phyloP scores from a whole-genome alignment of 1,284 basidiomycete genomes.

The Cryptococcus depauperatus region DNA sequence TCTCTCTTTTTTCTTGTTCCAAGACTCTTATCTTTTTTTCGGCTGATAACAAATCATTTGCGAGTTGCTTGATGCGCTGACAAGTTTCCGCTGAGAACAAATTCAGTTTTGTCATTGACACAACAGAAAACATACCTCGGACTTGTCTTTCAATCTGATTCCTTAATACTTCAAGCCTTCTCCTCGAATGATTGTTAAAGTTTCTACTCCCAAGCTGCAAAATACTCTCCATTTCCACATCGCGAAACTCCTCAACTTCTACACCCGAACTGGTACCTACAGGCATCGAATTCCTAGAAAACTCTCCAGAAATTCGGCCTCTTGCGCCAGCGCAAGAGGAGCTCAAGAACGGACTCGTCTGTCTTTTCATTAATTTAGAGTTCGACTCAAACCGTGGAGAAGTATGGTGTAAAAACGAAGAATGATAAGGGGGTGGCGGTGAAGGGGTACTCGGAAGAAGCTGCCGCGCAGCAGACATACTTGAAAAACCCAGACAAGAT shows the following conservation, averaged over 20 bases:
- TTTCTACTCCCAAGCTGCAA: not conserved
- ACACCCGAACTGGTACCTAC: not conserved
- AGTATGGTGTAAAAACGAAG: not conserved
- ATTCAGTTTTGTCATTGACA: not conserved
- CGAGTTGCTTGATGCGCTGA: not conserved
- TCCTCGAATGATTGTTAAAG: not conserved
- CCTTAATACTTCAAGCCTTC: not conserved
- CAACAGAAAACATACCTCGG: not conserved
- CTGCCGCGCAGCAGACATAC: not conserved
- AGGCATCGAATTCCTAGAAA: not conserved
- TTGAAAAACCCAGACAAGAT: too few species aligned
- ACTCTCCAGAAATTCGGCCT: not conserved
- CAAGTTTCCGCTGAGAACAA: not conserved
- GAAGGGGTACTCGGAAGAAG: conserved; percentile 4
- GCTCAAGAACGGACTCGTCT: not conserved
- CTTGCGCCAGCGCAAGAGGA: not conserved
- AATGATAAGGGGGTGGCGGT: not conserved
- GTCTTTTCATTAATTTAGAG: not conserved
- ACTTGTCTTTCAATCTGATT: not conserved
- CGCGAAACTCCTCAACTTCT: not conserved
- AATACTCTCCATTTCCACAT: not conserved
- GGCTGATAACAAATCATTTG: not conserved
- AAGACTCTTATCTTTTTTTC: not conserved
- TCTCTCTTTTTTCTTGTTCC: not conserved
- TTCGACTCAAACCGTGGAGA: not conserved